Percentiles rank a stretch among this genome's conserved stretches.
These are phyloP conservation scores for Fusarium mangiferae DNA, from an alignment of 2,329 filamentous ascomycete genomes.

Conservation along the genomic window DNA sequence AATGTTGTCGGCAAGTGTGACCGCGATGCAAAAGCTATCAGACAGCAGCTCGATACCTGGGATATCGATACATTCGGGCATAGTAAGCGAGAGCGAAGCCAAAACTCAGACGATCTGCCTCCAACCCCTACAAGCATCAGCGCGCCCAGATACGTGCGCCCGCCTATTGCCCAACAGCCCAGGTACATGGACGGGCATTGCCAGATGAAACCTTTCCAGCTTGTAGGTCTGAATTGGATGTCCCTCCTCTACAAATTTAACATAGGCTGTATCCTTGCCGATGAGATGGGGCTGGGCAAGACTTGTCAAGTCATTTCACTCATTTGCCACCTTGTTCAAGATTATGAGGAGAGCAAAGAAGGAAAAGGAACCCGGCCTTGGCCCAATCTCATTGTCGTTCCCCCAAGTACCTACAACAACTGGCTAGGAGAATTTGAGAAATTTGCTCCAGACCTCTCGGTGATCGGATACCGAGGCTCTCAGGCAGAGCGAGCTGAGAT, in stretches of 20 bases:
- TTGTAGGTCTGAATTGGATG: constrained; percentile 96
- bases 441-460: constrained; percentile 81
- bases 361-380: constrained; percentile 57
- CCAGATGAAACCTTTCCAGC: constrained; percentile 89
- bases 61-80: constrained; percentile 60
- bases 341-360: constrained; percentile 53
- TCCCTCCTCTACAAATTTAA: constrained; percentile 81
- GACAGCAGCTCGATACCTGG: constrained; percentile 59
- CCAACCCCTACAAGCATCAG: constrained; percentile 56
- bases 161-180: constrained; percentile 72
- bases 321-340: constrained; percentile 82
- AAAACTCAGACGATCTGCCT: constrained; percentile 51
- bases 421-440: constrained; percentile 91
- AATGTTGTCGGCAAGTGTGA: constrained; percentile 82
- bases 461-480: constrained; percentile 76
- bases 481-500: constrained; percentile 75
- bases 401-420: constrained; percentile 93
- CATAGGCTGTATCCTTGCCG: constrained; percentile 90
- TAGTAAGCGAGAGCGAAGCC: constrained; percentile 47
- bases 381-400: constrained; percentile 88
- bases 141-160: constrained; percentile 48
- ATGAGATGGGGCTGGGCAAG: constrained; percentile 98
- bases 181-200: constrained; percentile 79
- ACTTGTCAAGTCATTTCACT: constrained; percentile 97
- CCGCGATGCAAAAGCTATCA: constrained; percentile 69